phyloP scores from a whole-genome alignment of 306 rosid genomes.

The Cicer yamashitae region DNA sequence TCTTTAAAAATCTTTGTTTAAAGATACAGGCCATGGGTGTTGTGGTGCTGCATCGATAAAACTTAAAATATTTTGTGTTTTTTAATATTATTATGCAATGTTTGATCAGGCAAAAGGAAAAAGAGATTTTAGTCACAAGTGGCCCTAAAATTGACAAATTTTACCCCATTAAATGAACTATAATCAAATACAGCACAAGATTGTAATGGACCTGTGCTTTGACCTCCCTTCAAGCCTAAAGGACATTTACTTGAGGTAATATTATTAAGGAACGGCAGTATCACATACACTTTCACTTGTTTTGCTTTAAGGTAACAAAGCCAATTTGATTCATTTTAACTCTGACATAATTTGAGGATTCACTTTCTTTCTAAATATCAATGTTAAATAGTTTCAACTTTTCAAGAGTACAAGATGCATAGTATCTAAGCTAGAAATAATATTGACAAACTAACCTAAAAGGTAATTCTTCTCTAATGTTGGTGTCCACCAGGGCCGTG shows the following conservation, averaged over 20 bases:
- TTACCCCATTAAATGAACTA: not conserved
- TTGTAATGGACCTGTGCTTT: not conserved
- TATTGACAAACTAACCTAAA: constrained; percentile 64
- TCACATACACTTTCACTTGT: not conserved
- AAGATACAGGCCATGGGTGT: not conserved
- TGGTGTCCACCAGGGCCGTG: constrained; percentile 99
- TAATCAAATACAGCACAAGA: not conserved
- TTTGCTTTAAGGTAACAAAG: not conserved
- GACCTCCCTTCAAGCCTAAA: constrained; percentile 27
- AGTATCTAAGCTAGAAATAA: constrained; percentile 23
- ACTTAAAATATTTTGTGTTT: not conserved
- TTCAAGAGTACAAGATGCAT: constrained; percentile 9
- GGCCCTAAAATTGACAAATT: not conserved
- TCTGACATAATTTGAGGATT: not conserved
- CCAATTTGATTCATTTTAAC: constrained; percentile 11
- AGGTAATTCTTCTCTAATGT: constrained; percentile 86
- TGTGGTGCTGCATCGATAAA: not conserved
- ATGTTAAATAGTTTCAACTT: constrained; percentile 15
- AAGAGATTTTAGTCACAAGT: not conserved
- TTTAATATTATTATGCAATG: not conserved
- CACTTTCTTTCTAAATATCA: not conserved
- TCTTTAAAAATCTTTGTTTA: constrained; percentile 6
- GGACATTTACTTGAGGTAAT: not conserved
- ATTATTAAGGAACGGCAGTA: constrained; percentile 7
- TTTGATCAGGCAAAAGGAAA: not conserved